Evolutionary conservation across 352 stramenopile genomes (phyloP), one percentile per base, ranked within the genome.

Genomic region (Blastocystis hominis): DNA sequence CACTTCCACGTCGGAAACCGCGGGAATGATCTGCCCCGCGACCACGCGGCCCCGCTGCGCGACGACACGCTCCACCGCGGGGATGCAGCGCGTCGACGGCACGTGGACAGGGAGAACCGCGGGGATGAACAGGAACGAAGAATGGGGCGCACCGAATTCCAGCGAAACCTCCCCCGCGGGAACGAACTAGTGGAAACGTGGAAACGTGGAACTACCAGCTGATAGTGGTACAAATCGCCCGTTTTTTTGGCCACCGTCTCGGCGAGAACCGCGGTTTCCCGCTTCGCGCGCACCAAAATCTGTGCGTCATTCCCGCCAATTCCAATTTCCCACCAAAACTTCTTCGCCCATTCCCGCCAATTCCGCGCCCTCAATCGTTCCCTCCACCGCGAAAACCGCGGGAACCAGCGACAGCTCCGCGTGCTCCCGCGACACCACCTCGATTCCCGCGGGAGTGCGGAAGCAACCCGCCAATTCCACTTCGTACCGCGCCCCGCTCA

Each of bases 1-100:
- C 44, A 86, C 38, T 17, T 17, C 10, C 42, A 86, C 75, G 10
- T 66, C 75, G 10, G 1, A 7, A n/a, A 86, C 47, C 17, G 75
- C n/a, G 0, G 75, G 75, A 10, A 86, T 50, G 44, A 86, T 86
- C 55, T 86, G 55, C 17, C 75, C 75, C 4, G n/a, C 40, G 15
- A 86, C 54, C n/a, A 86, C 75, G 34, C 61, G 75, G 40, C 75
- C 75, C 46, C 78, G 10, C 15, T 40, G 15, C 42, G 10, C 50
- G 15, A 13, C 6, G 15, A 86, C 75, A 10, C 36, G 3, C 30
- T 24, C 20, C 40, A 86, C 17, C 42, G 6, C 9, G 13, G 24
- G 24, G 7, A 36, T 20, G 42, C 68, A 78, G n/a, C 44, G 68
- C 4, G 3, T 38, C 4, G 68, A 4, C 17, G 30, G 17, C 47